A percentile compares a stretch with the other conserved stretches of the same genome.
Evolutionary conservation across 2,329 filamentous ascomycete genomes (phyloP).

Genomic region (Stagonosporopsis cucurbitacearum): DNA sequence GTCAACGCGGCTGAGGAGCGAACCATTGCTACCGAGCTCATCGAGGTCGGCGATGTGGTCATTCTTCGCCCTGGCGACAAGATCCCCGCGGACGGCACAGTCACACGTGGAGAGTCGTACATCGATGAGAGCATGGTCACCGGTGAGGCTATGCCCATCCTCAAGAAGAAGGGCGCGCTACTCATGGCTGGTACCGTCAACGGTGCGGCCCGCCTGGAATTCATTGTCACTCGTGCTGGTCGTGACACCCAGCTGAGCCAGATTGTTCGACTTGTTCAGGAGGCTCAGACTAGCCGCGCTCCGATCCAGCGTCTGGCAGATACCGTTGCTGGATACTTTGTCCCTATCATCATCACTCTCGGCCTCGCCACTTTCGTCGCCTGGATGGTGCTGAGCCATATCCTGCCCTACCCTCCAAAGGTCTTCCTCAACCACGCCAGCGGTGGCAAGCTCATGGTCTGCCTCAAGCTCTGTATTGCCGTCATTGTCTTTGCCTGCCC

Average conservation of each 20-base stretch:
- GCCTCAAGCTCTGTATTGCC: constrained; percentile 95
- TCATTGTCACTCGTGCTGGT: constrained; percentile 88
- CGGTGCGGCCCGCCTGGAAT: constrained; percentile 87
- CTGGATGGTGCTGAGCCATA: constrained; percentile 95
- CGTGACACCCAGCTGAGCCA: constrained; percentile 96
- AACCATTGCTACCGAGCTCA: constrained; percentile 88
- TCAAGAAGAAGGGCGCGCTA: constrained; percentile 79
- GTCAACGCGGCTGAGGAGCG: constrained; percentile 78
- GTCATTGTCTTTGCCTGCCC: constrained; percentile 98
- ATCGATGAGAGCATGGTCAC: constrained; percentile 99
- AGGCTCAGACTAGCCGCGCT: constrained; percentile 91
- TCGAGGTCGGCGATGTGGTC: constrained; percentile 92
- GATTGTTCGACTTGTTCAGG: constrained; percentile 97
- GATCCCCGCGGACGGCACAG: constrained; percentile 87
- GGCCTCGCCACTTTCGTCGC: constrained; percentile 83
- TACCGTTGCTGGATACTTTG: constrained; percentile 89
- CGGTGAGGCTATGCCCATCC: constrained; percentile 92
- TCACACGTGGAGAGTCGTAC: constrained; percentile 89
- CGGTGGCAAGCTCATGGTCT: constrained; percentile 94
- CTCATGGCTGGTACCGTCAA: constrained; percentile 97
- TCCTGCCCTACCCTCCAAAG: constrained; percentile 80
- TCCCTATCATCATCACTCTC: constrained; percentile 84
- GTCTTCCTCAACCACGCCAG: constrained; percentile 83
- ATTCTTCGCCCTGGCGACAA: constrained; percentile 94
- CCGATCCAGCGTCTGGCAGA: constrained; percentile 95